phyloP scores from a whole-genome alignment of 345 rosid species.

The Noccaea caerulescens region DNA sequence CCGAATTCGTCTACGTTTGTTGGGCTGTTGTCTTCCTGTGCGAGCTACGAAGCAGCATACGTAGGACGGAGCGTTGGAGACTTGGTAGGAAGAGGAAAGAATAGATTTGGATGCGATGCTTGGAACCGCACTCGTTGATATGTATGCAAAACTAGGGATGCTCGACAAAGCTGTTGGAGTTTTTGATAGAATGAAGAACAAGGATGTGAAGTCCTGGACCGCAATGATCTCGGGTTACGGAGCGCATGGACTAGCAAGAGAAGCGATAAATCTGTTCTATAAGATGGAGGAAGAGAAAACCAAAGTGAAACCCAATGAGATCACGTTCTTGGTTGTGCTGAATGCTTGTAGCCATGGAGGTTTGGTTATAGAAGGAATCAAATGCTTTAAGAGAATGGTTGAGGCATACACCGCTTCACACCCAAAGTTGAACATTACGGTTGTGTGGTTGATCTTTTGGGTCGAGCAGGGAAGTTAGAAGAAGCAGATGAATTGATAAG shows the following conservation, averaged over 20 bases:
- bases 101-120: conserved; percentile 54
- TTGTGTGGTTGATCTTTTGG: conserved; percentile 67
- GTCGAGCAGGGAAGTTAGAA: conserved; percentile 66
- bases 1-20: conserved; percentile 62
- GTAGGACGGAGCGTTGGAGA: conserved; percentile 47
- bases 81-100: conserved; percentile 49
- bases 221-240: conserved; percentile 65
- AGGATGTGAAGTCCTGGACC: conserved; percentile 69
- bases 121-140: conserved; percentile 66
- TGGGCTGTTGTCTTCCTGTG: conserved; percentile 62
- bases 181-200: conserved; percentile 53
- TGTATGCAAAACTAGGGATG: conserved; percentile 66
- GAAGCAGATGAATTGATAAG: conserved; percentile 59
- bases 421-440: conserved; percentile 71
- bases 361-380: conserved; percentile 54
- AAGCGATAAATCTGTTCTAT: conserved; percentile 54
- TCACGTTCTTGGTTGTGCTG: conserved; percentile 66
- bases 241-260: conserved; percentile 56
- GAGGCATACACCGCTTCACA: conserved; percentile 44
- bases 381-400: conserved; percentile 61
- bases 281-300: conserved; percentile 56
- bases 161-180: conserved; percentile 53
- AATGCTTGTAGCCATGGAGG: conserved; percentile 78
- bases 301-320: conserved; percentile 54
- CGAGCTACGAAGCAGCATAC: conserved; percentile 47